These are phyloP conservation scores for Protomyces arabidopsidicola DNA, from an alignment of 1,139 yeast species.

Conservation along the genomic window DNA sequence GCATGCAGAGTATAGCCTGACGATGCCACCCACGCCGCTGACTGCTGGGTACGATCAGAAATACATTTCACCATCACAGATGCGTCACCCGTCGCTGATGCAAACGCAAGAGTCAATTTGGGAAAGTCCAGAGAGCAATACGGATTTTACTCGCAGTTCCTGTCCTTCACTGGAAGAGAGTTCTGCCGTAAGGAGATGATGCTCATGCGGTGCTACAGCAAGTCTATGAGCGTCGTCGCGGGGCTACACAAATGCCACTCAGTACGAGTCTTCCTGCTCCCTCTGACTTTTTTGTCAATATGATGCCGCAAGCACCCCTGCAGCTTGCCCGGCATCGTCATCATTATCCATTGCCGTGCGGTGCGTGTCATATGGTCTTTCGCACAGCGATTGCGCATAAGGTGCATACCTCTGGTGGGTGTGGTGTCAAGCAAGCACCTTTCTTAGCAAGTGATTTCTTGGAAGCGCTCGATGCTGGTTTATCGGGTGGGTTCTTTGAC, in stretches of 20 bases:
- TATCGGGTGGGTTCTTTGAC: not conserved
- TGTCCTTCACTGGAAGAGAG: not conserved
- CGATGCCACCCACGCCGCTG: constrained; percentile 13
- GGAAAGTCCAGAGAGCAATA: no score
- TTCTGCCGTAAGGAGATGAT: not conserved
- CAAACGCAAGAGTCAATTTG: constrained; percentile 14
- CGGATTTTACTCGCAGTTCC: not conserved
- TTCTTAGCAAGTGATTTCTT: constrained; percentile 9
- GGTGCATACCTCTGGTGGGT: not conserved
- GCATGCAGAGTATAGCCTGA: constrained; percentile 8
- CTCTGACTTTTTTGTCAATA: constrained; percentile 1
- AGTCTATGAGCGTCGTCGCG: constrained; percentile 12
- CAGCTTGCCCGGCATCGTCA: constrained; percentile 1
- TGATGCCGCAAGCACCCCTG: constrained; percentile 11
- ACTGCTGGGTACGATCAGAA: not conserved
- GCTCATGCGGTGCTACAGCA: constrained; percentile 8
- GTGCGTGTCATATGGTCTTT: constrained; percentile 13
- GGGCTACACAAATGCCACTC: no score
- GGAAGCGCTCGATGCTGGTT: constrained; percentile 3
- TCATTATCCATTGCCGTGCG: not conserved
- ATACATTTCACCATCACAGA: constrained; percentile 4
- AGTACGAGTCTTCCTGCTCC: not conserved
- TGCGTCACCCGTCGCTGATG: constrained; percentile 4
- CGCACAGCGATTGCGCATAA: constrained; percentile 2
- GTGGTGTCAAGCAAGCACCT: constrained; percentile 22